These are phyloP conservation scores for Termitomyces sp. DNA, from an alignment of 768 basidiomycete genomes.

Conservation along the genomic window DNA sequence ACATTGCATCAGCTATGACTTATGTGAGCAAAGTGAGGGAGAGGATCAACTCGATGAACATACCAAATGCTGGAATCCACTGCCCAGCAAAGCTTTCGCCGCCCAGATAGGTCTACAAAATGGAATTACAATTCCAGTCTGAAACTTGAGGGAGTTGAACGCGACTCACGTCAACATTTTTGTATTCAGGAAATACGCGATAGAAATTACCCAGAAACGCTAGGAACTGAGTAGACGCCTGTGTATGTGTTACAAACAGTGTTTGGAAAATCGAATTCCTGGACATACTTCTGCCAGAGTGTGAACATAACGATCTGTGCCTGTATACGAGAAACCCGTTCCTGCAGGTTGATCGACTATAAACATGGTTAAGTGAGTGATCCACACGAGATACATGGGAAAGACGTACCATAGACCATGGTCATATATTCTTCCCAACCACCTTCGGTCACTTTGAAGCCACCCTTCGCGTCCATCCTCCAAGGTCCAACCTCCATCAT, in stretches of 20 bases:
- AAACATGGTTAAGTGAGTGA: conserved; percentile 5
- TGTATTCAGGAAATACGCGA: conserved; percentile 85
- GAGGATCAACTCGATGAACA: conserved; percentile 8
- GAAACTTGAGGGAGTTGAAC: background rate
- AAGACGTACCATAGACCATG: conserved; percentile 81
- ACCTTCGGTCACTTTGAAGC: conserved; percentile 71
- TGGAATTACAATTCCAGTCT: background rate
- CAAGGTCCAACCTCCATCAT: conserved; percentile 99
- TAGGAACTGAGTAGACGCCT: conserved; percentile 78
- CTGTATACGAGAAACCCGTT: conserved; percentile 89
- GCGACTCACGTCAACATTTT: conserved; percentile 57
- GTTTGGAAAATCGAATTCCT: background rate
- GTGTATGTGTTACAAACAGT: conserved; percentile 5
- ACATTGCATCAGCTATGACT: conserved; percentile 67
- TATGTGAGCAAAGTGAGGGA: background rate
- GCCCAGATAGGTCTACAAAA: conserved; percentile 81
- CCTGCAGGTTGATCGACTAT: conserved; percentile 99
- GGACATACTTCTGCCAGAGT: conserved; percentile 59
- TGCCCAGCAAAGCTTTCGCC: conserved; percentile 98
- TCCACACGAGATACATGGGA: conserved; percentile 1
- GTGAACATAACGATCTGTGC: conserved; percentile 82
- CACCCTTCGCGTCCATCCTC: conserved; percentile 68
- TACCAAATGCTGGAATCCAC: conserved; percentile 95
- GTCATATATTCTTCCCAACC: conserved; percentile 98
- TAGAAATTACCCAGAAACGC: conserved; percentile 90